Percentiles rank a stretch among this genome's conserved stretches.
Conservation (phyloP, 2,329 filamentous ascomycete species). For the Akanthomyces uredinophilus region DNA sequence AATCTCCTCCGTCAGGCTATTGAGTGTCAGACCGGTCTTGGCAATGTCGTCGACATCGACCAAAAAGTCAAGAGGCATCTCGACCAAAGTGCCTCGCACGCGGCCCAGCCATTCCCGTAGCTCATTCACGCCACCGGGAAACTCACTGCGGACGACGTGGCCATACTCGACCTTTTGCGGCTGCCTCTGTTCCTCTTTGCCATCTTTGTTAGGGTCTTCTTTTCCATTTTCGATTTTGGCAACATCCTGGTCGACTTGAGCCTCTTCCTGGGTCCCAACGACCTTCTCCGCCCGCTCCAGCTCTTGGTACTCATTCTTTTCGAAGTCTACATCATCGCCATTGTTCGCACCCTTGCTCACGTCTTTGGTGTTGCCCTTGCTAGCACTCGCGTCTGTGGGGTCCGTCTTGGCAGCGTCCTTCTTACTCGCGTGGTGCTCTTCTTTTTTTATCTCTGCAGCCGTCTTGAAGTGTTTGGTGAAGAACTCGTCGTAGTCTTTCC, state of each 20-base stretch:
- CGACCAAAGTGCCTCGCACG: constrained; percentile 67
- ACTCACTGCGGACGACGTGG: constrained; percentile 78
- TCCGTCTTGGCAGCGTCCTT: neutral
- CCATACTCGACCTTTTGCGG: constrained; percentile 68
- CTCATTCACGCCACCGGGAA: constrained; percentile 66
- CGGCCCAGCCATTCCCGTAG: constrained; percentile 64
- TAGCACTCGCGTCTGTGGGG: neutral
- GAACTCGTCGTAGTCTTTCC: constrained; percentile 69
- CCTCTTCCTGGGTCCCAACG: constrained; percentile 42
- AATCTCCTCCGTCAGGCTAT: constrained; percentile 65
- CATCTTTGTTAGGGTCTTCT: constrained; percentile 36
- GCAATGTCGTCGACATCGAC: constrained; percentile 79
- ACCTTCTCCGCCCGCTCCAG: constrained; percentile 13
- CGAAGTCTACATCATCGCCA: neutral
- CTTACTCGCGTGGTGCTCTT: constrained; percentile 26
- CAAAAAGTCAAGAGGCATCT: constrained; percentile 89
- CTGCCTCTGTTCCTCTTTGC: constrained; percentile 35
- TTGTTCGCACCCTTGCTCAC: neutral
- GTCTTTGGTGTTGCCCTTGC: neutral
- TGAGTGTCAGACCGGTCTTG: constrained; percentile 69
- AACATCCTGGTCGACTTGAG: constrained; percentile 49
- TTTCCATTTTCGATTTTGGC: constrained; percentile 20
- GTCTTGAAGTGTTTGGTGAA: constrained; percentile 62
- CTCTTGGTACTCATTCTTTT: neutral
- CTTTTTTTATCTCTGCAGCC: constrained; percentile 39